phyloP scores from a whole-genome alignment of 2,329 filamentous ascomycete genomes.

The Chaetomiaceae sp. region DNA sequence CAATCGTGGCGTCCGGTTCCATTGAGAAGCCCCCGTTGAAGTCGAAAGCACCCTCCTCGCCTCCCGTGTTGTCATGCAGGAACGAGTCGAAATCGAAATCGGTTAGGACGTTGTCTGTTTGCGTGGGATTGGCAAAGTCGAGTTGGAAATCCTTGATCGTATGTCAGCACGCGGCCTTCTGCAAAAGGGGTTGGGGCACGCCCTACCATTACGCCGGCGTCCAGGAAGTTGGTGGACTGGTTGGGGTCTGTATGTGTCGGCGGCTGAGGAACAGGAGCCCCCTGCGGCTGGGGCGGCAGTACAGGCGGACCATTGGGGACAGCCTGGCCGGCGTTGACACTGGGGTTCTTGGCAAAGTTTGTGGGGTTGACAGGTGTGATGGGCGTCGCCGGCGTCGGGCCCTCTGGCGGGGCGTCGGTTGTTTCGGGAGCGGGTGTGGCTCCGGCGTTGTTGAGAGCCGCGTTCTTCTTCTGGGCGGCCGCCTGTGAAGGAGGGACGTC shows the following conservation, averaged over 20 bases:
- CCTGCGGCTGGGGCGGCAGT: conserved; percentile 39
- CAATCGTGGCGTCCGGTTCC: conserved; percentile 54
- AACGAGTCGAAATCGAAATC: conserved; percentile 68
- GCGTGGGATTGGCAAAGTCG: conserved; percentile 52
- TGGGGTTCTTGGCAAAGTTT: conserved; percentile 45
- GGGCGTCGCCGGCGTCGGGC: conserved; percentile 58
- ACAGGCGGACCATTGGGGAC: conserved; percentile 42
- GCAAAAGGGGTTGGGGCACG: not conserved
- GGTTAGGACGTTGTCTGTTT: conserved; percentile 54
- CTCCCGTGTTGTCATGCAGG: conserved; percentile 53
- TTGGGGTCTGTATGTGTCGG: conserved; percentile 44
- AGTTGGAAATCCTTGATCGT: conserved; percentile 41
- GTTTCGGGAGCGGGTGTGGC: conserved; percentile 55
- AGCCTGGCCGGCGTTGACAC: conserved; percentile 35
- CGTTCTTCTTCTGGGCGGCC: conserved; percentile 59
- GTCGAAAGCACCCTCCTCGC: conserved; percentile 47
- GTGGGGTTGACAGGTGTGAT: conserved; percentile 54
- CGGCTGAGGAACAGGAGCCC: conserved; percentile 41
- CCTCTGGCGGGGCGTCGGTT: conserved; percentile 49
- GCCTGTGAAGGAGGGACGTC: conserved; percentile 36
- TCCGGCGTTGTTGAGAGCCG: conserved; percentile 44
- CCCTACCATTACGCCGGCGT: conserved; percentile 42
- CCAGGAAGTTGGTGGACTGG: conserved; percentile 45
- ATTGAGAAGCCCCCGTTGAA: conserved; percentile 52
- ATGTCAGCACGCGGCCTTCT: conserved; percentile 20